Base-by-base conservation (phyloP, 768 basidiomycete species). In the Boletellus emodensis region DNA sequence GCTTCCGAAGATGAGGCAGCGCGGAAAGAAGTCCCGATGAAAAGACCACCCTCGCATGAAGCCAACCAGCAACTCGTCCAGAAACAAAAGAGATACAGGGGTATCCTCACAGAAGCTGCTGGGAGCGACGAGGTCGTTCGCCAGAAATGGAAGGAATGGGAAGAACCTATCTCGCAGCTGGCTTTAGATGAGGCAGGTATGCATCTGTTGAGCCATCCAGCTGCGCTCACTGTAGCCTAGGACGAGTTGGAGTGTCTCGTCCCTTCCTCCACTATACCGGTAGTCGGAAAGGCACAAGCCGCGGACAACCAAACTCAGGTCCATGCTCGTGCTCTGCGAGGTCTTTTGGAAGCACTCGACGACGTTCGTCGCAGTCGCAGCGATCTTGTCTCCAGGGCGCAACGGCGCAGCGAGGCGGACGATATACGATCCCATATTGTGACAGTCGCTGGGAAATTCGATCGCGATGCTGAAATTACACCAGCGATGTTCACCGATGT, bases 121-220 rank as follows among this genome's bases (percentile, higher is more conserved):
- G 78, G 76, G 30, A 92, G 90, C 61, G 93, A 98, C 61, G 81
- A 77, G 28, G 72, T 80, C 2, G 87, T 97, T 1, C 72, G 84
- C 17, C 72, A 78, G 53, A 94, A 96, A 67, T 96, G 91, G 89
- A 84, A 84, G 35, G 82, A 94, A 59, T 95, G 92, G 92, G 85
- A 87, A 59, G 74, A 75, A 13, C 76, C 75, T 40, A 84, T 99
- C 38, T 68, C 70, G 13, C 77, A 87, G 41, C 73, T 99, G 36
- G 85, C 82, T 3, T 79, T 81, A 74, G 83, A 82, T 65, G 83
- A 79, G 67, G 82, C 79, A 57, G 22, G 44, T 18, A 17, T 22
- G 39, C 35, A 43, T 33, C 28, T 6, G 7, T 46, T 39, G 34
- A 37, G 17, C 12, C 36, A 11, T 47, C 12, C 24, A 28, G 26